Evolutionary conservation across 805 yeast species (phyloP).

Genomic region (Priceomyces haplophilus): DNA sequence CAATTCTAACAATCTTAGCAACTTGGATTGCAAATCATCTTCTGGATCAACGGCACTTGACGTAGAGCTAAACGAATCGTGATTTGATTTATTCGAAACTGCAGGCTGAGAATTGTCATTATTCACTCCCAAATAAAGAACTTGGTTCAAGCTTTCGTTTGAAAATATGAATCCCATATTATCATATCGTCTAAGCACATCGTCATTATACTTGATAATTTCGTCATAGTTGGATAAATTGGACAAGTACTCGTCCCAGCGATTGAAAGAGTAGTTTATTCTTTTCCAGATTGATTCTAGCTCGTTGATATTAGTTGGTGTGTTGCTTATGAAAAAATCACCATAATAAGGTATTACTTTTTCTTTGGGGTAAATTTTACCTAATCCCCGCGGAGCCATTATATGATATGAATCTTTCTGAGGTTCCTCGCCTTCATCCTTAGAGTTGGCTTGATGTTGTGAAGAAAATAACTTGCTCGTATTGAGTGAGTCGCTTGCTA

Average conservation of each 20-base stretch:
- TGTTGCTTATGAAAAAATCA: constrained; percentile 61
- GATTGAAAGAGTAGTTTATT: constrained; percentile 66
- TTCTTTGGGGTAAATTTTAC: constrained; percentile 68
- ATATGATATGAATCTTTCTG: constrained; percentile 58
- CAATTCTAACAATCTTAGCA: constrained; percentile 44
- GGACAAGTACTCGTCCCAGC: constrained; percentile 76
- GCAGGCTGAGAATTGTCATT: constrained; percentile 26
- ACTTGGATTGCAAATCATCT: constrained; percentile 32
- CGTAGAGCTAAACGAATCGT: constrained; percentile 2
- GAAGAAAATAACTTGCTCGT: constrained; percentile 2
- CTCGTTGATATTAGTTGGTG: constrained; percentile 41
- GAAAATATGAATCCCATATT: constrained; percentile 42
- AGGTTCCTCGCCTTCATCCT: constrained; percentile 7
- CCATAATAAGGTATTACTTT: constrained; percentile 89
- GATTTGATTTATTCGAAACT: constrained; percentile 10
- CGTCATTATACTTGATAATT: constrained; percentile 38
- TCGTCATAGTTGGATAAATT: constrained; percentile 45
- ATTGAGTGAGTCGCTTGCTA: constrained; percentile 34
- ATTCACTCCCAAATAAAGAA: constrained; percentile 39
- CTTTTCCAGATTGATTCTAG: constrained; percentile 65
- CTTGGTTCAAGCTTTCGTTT: constrained; percentile 43
- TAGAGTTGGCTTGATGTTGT: constrained; percentile 3
- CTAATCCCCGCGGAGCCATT: constrained; percentile 85
- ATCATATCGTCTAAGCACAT: constrained; percentile 38
- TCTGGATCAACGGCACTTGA: constrained; percentile 4